Conservation (phyloP, 768 basidiomycete genomes). For the Tremella mesenterica region DNA sequence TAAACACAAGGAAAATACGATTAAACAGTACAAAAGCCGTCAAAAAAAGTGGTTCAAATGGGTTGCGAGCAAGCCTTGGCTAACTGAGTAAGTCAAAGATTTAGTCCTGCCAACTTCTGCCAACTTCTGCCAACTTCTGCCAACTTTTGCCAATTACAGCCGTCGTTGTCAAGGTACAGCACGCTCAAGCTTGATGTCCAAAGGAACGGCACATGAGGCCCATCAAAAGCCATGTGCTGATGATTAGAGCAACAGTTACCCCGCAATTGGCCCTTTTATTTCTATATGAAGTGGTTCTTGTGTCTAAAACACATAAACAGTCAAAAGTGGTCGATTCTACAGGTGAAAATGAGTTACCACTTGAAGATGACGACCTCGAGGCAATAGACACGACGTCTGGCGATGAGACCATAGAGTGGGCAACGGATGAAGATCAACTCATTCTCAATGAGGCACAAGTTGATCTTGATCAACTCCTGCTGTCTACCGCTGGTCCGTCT, state of each 20-base stretch:
- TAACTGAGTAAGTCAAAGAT: too few relatives aligned
- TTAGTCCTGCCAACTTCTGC: not conserved
- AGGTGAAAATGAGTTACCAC: not conserved
- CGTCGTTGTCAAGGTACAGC: not conserved
- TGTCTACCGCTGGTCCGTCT: not conserved
- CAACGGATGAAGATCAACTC: too few relatives aligned
- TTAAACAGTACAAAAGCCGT: too few relatives aligned
- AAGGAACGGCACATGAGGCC: not conserved
- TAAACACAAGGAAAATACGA: too few relatives aligned
- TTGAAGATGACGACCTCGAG: not conserved
- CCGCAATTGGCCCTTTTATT: not conserved
- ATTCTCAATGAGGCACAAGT: not conserved
- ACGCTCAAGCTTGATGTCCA: not conserved
- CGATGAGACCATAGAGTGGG: too few relatives aligned
- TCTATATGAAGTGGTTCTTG: not conserved
- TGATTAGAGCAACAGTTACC: not conserved
- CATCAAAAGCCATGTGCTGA: too few relatives aligned
- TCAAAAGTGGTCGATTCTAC: not conserved
- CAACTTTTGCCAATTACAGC: not conserved
- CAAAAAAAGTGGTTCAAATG: too few relatives aligned
- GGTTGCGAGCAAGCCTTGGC: too few relatives aligned
- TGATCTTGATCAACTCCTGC: not conserved
- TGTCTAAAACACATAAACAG: not conserved
- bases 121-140: not conserved
- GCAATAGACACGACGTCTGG: too few relatives aligned